Evolutionary conservation across 495 filamentous ascomycete species (phyloP), one percentile per base, ranked within the genome.

Genomic region (Penicillium chermesinum): DNA sequence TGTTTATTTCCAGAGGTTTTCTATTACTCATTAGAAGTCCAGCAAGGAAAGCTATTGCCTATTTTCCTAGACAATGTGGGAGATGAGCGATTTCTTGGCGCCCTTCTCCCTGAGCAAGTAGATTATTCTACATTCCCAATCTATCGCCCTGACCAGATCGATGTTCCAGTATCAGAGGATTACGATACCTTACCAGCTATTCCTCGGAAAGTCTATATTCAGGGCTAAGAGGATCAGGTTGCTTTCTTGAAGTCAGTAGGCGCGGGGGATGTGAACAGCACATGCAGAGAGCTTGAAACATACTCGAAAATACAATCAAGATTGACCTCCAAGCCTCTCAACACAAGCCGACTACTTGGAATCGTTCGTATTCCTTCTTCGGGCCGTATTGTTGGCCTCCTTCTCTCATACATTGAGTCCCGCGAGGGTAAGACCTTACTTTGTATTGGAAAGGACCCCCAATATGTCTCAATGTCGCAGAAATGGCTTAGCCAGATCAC

Each of bases 341-440:
- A 40, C 38, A 40, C 38, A 40, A 18, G 14, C 15, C 14, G 6
- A 19, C 38, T 40, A 40, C 38, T 40, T 40, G 38, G 38, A 40
- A 40, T 40, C n/a, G 38, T 40, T 40, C 38, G 16, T n/a, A 40
- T 40, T 20, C 38, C 38, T 40, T 40, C 38, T 40, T 40, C 38
- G n/a, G 38, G 38, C 16, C 38, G 38, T 9, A 40, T 40, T 40
- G 38, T 40, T 40, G 38, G 38, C n/a, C 38, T 40, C 7, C 38
- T 40, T 40, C 38, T 40, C 16, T 40, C 38, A n/a, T n/a, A n/a
- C n/a, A n/a, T n/a, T n/a, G n/a, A n/a, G n/a, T n/a, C n/a, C n/a
- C n/a, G n/a, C n/a, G n/a, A n/a, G n/a, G n/a, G n/a, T n/a, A n/a
- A n/a, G n/a, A n/a, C n/a, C n/a, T n/a, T n/a, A n/a, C n/a, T n/a